A percentile compares a stretch with the other conserved stretches of the same genome.
These are phyloP conservation scores for Epichloe uncinata DNA, from an alignment of 2,329 filamentous ascomycete species.

Conservation along the genomic window DNA sequence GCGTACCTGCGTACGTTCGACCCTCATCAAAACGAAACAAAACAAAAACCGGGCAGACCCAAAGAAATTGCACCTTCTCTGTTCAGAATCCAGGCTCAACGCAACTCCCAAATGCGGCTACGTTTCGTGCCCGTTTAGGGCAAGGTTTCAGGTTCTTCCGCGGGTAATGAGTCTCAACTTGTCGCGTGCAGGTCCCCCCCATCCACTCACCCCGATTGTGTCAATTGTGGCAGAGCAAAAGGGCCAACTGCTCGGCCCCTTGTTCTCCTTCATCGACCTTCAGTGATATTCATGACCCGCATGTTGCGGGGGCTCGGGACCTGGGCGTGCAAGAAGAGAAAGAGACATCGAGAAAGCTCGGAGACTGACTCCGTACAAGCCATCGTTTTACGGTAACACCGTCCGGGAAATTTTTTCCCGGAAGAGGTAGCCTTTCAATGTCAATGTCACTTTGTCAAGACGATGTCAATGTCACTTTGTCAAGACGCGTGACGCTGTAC, in stretches of 20 bases:
- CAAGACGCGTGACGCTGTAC: neutral
- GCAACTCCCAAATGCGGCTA: neutral
- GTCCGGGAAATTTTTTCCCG: neutral
- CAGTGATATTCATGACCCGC: neutral
- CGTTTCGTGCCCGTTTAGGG: neutral
- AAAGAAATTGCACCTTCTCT: neutral
- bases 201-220: neutral
- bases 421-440: neutral
- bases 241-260: neutral
- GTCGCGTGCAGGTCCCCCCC: neutral
- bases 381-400: neutral
- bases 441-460: neutral
- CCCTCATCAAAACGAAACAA: too few species aligned
- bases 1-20: neutral
- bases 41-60: neutral
- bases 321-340: neutral
- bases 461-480: neutral
- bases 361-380: neutral
- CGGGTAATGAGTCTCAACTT: neutral
- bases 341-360: neutral
- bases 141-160: neutral
- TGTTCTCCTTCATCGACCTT: constrained; percentile 1
- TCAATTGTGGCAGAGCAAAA: neutral
- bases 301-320: neutral
- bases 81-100: neutral